phyloP scores from a whole-genome alignment of 164 flowering plant species.

The Cinnamomum chago region DNA sequence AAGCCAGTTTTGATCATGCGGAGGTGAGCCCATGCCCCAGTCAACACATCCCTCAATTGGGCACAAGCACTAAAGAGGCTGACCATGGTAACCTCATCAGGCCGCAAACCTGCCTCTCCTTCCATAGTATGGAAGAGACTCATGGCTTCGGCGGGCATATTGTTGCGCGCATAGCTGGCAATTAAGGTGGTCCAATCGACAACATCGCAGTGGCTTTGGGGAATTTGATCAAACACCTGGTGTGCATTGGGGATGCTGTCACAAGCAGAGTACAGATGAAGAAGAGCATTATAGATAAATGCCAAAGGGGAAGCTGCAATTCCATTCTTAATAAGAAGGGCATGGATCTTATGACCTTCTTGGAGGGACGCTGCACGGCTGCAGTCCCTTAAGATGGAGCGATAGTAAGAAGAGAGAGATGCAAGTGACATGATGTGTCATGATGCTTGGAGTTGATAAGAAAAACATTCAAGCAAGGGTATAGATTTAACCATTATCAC shows the following conservation, averaged over 20 bases:
- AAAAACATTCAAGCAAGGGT: no score
- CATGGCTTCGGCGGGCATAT: constrained; percentile 26
- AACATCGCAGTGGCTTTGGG: constrained; percentile 37
- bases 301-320: constrained; percentile 24
- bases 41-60: constrained; percentile 24
- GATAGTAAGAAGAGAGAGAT: constrained; percentile 11
- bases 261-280: constrained; percentile 42
- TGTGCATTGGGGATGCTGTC: constrained; percentile 30
- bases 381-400: constrained; percentile 39
- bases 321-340: constrained; percentile 44
- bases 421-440: background rate
- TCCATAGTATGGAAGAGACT: constrained; percentile 40
- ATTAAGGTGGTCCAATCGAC: constrained; percentile 66
- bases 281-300: constrained; percentile 51
- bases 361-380: constrained; percentile 29
- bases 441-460: no score
- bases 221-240: constrained; percentile 58
- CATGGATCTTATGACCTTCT: constrained; percentile 44
- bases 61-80: constrained; percentile 42
- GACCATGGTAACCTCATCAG: constrained; percentile 52
- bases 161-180: constrained; percentile 30
- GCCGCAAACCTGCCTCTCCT: constrained; percentile 6
- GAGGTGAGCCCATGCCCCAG: constrained; percentile 41
- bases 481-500: no score
- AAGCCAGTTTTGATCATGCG: constrained; percentile 44